A percentile compares a stretch with the other conserved stretches of the same genome.
These are phyloP conservation scores for Mallotus repandus DNA, from an alignment of 441 rosid genomes.

Conservation along the genomic window DNA sequence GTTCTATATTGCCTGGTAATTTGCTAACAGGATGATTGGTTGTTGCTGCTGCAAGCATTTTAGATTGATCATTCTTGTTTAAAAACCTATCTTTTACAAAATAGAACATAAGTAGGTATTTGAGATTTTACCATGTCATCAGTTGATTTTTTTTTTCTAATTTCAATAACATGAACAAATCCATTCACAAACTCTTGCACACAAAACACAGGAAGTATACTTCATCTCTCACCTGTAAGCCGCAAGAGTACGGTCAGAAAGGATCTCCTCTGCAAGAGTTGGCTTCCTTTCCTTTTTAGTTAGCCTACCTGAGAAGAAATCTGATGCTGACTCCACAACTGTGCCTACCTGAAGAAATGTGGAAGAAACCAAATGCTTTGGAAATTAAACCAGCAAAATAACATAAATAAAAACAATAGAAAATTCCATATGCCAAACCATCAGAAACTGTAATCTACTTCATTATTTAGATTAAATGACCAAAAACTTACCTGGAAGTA, in stretches of 20 bases:
- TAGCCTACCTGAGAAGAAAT: constrained; percentile 60
- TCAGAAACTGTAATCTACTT: too few relatives aligned
- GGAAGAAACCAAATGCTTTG: constrained; percentile 4
- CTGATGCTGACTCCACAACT: constrained; percentile 66
- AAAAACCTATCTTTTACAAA: too few relatives aligned
- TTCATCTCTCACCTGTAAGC: constrained; percentile 57
- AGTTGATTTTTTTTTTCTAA: too few relatives aligned
- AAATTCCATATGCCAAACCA: too few relatives aligned
- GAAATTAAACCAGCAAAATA: not conserved
- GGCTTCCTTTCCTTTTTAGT: constrained; percentile 83
- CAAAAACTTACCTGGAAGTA: constrained; percentile 74
- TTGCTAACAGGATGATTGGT: not conserved
- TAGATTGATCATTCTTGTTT: not conserved
- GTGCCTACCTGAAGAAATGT: constrained; percentile 63
- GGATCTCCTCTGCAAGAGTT: constrained; percentile 77
- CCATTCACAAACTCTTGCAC: not conserved
- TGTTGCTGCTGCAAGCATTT: not conserved
- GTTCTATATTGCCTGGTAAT: not conserved
- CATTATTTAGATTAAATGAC: not conserved
- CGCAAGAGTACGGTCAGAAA: constrained; percentile 46
- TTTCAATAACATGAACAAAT: not conserved
- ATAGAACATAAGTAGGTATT: too few relatives aligned
- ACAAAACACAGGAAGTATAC: too few relatives aligned
- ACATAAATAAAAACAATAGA: too few relatives aligned
- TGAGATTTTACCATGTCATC: too few relatives aligned